Conservation (phyloP, 2,329 filamentous ascomycete species). For the Exophiala xenobiotica region DNA sequence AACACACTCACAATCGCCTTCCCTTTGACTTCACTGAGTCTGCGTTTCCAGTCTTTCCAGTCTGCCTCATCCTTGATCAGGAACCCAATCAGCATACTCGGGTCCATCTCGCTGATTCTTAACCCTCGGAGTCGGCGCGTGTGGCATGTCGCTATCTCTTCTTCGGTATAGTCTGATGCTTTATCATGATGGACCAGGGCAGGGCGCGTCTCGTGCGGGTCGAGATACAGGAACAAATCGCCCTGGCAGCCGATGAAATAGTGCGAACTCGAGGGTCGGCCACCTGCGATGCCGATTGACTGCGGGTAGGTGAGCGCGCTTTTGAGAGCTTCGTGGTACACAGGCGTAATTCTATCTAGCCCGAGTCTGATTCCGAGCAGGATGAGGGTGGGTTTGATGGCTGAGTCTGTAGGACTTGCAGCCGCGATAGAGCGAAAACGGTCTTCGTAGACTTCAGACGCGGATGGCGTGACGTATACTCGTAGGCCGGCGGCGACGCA, state of each 20-base stretch:
- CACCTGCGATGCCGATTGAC: constrained; percentile 93
- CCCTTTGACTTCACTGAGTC: constrained; percentile 71
- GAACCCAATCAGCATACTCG: constrained; percentile 95
- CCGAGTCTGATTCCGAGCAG: constrained; percentile 85
- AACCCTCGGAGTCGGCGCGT: constrained; percentile 80
- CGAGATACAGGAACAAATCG: constrained; percentile 85
- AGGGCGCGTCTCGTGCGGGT: constrained; percentile 83
- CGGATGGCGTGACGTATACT: constrained; percentile 87
- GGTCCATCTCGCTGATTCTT: constrained; percentile 90
- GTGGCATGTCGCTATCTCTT: constrained; percentile 81
- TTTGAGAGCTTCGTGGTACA: constrained; percentile 93
- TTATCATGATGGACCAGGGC: constrained; percentile 66
- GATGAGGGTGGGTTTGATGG: constrained; percentile 81
- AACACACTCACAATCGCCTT: constrained; percentile 86
- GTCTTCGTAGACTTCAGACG: constrained; percentile 90
- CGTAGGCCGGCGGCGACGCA: constrained; percentile 63
- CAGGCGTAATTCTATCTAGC: constrained; percentile 89
- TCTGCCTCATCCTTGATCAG: constrained; percentile 79
- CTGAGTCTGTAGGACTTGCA: constrained; percentile 52
- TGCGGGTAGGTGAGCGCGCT: constrained; percentile 81
- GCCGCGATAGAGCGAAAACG: constrained; percentile 76
- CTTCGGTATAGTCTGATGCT: constrained; percentile 52
- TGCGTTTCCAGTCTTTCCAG: constrained; percentile 77
- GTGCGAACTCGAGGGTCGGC: constrained; percentile 85
- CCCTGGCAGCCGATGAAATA: constrained; percentile 74